phyloP scores from a whole-genome alignment of 257 asterid species.

The Plantago ovata region DNA sequence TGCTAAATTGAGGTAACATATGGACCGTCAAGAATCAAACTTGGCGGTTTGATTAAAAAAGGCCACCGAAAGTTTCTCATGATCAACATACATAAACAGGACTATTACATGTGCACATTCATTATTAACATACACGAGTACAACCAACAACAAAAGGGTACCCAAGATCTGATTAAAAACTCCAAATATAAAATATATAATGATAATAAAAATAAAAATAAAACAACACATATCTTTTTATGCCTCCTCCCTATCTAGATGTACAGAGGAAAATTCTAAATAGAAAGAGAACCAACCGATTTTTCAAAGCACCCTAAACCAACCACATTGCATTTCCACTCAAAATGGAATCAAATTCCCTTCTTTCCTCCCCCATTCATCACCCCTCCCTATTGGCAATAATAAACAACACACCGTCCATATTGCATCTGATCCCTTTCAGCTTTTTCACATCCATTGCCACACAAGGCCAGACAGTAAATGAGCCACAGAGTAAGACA shows the following conservation, averaged over 20 bases:
- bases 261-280: constrained; percentile 36
- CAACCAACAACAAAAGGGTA: constrained; percentile 9
- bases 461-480: constrained; percentile 23
- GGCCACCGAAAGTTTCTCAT: neutral
- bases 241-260: constrained; percentile 38
- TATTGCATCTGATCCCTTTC: constrained; percentile 6
- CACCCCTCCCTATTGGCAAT: neutral
- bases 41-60: neutral
- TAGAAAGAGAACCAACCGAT: constrained; percentile 27
- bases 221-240: constrained; percentile 18
- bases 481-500: constrained; percentile 12
- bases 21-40: constrained; percentile 4
- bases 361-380: neutral
- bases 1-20: neutral
- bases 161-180: constrained; percentile 19
- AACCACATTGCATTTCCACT: constrained; percentile 26
- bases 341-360: constrained; percentile 37
- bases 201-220: neutral
- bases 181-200: constrained; percentile 1
- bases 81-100: neutral
- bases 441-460: constrained; percentile 3
- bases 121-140: neutral
- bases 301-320: constrained; percentile 5
- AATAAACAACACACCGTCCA: constrained; percentile 1
- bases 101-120: neutral